Base-by-base conservation (phyloP, 83 land plant genomes). In the Picea abies region DNA sequence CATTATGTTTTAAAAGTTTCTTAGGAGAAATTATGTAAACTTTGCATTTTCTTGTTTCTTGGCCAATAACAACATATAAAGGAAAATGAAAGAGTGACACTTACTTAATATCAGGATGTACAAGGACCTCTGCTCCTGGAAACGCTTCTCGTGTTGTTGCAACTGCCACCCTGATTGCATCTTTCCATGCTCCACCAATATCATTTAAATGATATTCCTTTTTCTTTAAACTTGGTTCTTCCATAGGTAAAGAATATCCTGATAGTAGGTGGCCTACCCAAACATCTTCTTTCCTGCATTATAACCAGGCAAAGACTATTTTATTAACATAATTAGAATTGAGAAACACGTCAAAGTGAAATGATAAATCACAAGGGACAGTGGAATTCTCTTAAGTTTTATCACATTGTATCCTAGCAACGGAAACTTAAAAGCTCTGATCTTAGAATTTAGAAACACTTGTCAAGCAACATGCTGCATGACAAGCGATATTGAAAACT, bases 191-290 rank as follows among this genome's bases (percentile, higher is more conserved):
- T 52, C 98, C 98, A 63, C 90, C 87, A 29, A 92, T 82, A 5
- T 37, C 85, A 44, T 88, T 78, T 19, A 78, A 63, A 23, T 67
- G 65, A 79, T 64, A 56, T 39, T 83, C 78, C 19, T 49, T 84
- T 76, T 86, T 88, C 72, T 84, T 61, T 17, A 78, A 66, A 29
- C 78, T 80, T 6, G 93, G 96, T 83, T 94, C 98, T 72, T 93
- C 91, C 98, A 96, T 96, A 67, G 92, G 94, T 73, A 96, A 84
- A 3, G 98, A 90, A 91, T 96, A 96, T 67, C 97, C 95, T 6
- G 98, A 94, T 19, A 96, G 90, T 32, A 96, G 87, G 80, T 96
- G 98, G 32, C 98, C 97, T 10, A 96, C 98, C 98, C 97, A 94
- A 67, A 90, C 87, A 47, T 87, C 95, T 75, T 89, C 92, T 82